Base-by-base conservation (phyloP, 78 protist genomes). In the Speleostelium caveatum region DNA sequence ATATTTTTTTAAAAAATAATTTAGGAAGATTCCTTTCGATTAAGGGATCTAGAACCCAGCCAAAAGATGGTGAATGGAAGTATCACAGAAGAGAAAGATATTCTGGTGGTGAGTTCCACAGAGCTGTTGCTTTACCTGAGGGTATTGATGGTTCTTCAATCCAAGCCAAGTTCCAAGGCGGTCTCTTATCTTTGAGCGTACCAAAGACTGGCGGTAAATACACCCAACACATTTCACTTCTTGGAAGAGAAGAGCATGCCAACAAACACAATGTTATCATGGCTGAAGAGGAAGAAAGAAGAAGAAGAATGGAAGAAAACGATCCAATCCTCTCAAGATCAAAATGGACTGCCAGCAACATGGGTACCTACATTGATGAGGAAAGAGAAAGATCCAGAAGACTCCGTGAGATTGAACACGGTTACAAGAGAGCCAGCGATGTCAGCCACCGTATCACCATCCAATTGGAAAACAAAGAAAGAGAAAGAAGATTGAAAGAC, bases 91-190 rank as follows among this genome's bases (percentile, higher is more conserved):
- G 90, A 30, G 90, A 83, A 42, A 67, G 90, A 69, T 83, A 69
- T 22, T 35, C 51, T 41, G 90, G 90, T 58, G 78, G 78, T 69
- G 90, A 83, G 69, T 83, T 83, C 78, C 90, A 83, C 41, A 62
- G 90, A 55, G 90, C 90, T 36, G 90, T 83, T 42, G 78, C 78
- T 28, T 32, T 83, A 28, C 90, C 90, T 69, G 90, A 83, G 65
- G 90, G 90, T 30, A 69, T 83, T 69, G 91, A 83, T 71, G 91
- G 79, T 30, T 59, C 72, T 49, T 83, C 91, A 12, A 83, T 83
- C 32, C 91, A 83, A 83, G 91, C 91, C 3, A 83, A 83, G 60
- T 83, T 83, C 91, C 91, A 83, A 71, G 75, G 73, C 32, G 91
- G 91, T 26, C 58, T 83, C 22, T 83, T 83, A 36, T 28, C 51